A percentile compares a stretch with the other conserved stretches of the same genome.
Evolutionary conservation across 495 filamentous ascomycete genomes (phyloP).

Genomic region (Bryoglossum gracile): DNA sequence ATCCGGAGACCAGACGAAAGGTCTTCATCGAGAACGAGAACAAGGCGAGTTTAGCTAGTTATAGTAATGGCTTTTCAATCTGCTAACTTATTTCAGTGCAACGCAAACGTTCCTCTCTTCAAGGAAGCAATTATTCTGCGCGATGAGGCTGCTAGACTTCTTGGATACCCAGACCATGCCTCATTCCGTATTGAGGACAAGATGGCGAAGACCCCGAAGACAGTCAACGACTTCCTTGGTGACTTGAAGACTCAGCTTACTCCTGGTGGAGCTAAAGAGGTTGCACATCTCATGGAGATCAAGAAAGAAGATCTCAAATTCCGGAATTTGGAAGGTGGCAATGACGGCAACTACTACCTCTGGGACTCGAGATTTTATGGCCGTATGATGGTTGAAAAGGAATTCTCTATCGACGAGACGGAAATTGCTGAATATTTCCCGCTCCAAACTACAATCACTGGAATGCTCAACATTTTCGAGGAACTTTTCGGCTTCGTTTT

Average conservation of each 20-base stretch:
- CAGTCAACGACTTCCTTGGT: constrained; percentile 74
- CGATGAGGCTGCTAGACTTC: constrained; percentile 84
- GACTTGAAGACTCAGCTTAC: constrained; percentile 70
- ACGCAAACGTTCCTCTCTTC: constrained; percentile 81
- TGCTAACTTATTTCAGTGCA: constrained; percentile 42
- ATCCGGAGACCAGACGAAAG: constrained; percentile 45
- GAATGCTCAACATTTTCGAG: constrained; percentile 94
- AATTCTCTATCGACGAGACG: constrained; percentile 82
- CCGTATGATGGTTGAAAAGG: constrained; percentile 83
- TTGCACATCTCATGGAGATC: constrained; percentile 59
- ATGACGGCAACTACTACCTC: constrained; percentile 43
- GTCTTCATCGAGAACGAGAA: constrained; percentile 54
- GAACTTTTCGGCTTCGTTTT: constrained; percentile 87
- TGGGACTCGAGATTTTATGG: constrained; percentile 87
- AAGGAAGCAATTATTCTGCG: constrained; percentile 78
- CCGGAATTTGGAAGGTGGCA: constrained; percentile 52
- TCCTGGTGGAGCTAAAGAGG: constrained; percentile 72
- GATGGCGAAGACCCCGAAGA: constrained; percentile 91
- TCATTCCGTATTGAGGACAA: constrained; percentile 89
- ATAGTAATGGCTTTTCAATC: no score
- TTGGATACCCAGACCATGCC: constrained; percentile 90
- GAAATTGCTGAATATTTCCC: constrained; percentile 94
- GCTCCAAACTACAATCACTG: constrained; percentile 69
- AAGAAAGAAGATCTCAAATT: constrained; percentile 69
- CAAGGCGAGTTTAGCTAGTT: constrained; percentile 32